Percentiles rank a stretch among this genome's conserved stretches.
Conservation (phyloP, 106 monocot genomes). For the Dioscorea zingiberensis region DNA sequence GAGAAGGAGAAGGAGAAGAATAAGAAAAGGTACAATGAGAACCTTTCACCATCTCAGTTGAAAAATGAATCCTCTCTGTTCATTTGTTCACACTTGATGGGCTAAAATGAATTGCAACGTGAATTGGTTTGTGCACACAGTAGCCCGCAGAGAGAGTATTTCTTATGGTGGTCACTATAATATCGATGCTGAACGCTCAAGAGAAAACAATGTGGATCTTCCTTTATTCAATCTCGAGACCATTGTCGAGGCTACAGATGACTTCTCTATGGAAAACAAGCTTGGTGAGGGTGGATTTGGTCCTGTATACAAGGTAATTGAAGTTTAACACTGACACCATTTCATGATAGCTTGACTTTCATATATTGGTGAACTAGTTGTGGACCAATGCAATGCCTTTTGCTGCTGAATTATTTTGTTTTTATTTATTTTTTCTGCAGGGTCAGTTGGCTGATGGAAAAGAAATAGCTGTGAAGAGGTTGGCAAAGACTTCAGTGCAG, state of each 20-base stretch:
- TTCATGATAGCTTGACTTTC: too few relatives aligned
- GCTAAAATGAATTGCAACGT: too few relatives aligned
- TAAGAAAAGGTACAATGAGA: neutral
- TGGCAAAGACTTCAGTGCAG: constrained; percentile 4
- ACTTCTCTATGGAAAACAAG: constrained; percentile 14
- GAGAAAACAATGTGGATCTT: constrained; percentile 8
- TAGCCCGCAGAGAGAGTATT: neutral
- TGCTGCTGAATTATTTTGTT: too few relatives aligned
- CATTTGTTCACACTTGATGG: too few relatives aligned
- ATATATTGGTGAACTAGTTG: too few relatives aligned
- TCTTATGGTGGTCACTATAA: neutral
- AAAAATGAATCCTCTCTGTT: too few relatives aligned
- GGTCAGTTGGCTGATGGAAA: constrained; percentile 8
- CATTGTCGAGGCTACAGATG: constrained; percentile 19
- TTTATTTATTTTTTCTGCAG: too few relatives aligned
- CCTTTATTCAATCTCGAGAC: constrained; percentile 21
- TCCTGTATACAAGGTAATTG: constrained; percentile 26
- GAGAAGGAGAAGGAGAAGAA: constrained; percentile 9
- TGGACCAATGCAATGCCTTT: too few relatives aligned
- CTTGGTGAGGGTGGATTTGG: constrained; percentile 41
- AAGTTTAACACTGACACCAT: too few relatives aligned
- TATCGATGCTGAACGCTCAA: neutral
- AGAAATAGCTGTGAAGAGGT: constrained; percentile 11
- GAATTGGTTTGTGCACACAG: too few relatives aligned
- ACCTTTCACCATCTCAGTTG: too few relatives aligned